Evolutionary conservation across 176 grass and related monocot species (phyloP), one percentile per base, ranked within the genome.

Genomic region (Aechmea fasciata): DNA sequence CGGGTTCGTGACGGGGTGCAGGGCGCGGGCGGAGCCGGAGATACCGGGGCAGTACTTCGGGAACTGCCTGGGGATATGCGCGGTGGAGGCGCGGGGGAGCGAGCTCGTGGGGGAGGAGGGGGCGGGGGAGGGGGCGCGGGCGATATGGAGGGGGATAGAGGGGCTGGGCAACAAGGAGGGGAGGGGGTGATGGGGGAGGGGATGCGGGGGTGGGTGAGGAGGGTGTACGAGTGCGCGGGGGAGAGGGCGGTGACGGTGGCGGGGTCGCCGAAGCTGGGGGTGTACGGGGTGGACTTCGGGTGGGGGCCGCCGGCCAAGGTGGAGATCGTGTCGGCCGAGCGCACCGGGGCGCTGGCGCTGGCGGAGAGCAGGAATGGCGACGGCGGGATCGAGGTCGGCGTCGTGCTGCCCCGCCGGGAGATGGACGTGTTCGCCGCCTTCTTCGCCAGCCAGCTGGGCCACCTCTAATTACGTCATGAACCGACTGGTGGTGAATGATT

Each of bases 251-350:
- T 79, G 14, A 13, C 14, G 11, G 61, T 41, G n/a, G 69, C 69
- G 3, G 77, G 77, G 1, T 79, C 77, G 6, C 47, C 24, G 1
- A 72, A 70, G 57, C 66, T 79, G 14, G 57, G 24, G 29, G 77
- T 79, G 63, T 79, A 79, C 24, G 77, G 66, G 3, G 61, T 72
- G 7, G 77, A 79, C 51, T 79, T 79, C 48, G 77, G 77, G 29
- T 79, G 77, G 77, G 77, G 77, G 5, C 64, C 53, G 20, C 77
- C 77, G 11, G n/a, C 0, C 13, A 79, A 79, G 57, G 77, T 79
- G 9, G 33, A 66, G n/a, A 66, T 66, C 9, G 15, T 49, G 29
- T 79, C 77, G 5, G 66, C 72, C 54, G 20, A 11, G 15, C 3
- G 47, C 2, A 65, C 61, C 10, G 77, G 49, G 12, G 48, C 11